Conservation (phyloP, 768 basidiomycete species). For the Boletus pseudo-olivaceus region DNA sequence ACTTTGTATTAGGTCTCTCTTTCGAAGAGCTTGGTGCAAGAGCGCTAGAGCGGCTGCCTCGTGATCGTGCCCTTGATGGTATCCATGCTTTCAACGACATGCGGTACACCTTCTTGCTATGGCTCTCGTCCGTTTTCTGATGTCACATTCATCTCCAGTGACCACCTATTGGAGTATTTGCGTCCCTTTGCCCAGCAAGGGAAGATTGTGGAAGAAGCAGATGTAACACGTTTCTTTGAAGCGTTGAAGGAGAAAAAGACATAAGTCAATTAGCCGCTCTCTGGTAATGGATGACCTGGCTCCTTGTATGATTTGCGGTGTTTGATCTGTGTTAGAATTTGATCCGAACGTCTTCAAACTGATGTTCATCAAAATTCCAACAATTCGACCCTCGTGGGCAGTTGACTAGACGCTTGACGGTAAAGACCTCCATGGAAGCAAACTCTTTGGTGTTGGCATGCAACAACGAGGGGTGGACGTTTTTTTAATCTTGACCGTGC, state of each 20-base stretch:
- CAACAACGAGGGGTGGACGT: no score
- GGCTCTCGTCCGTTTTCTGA: background rate
- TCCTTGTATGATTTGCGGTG: background rate
- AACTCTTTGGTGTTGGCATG: no score
- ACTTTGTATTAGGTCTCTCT: conserved; percentile 52
- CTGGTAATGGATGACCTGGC: background rate
- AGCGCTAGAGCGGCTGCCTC: conserved; percentile 67
- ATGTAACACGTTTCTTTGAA: conserved; percentile 69
- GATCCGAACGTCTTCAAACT: background rate
- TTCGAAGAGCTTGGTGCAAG: conserved; percentile 83
- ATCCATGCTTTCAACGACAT: conserved; percentile 82
- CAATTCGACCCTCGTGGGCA: background rate
- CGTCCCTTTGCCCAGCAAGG: conserved; percentile 78
- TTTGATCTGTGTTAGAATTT: background rate
- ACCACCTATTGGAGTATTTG: conserved; percentile 66
- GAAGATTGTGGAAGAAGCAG: conserved; percentile 67
- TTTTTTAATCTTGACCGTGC: no score
- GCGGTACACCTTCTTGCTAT: conserved; percentile 47
- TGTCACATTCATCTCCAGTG: conserved; percentile 38
- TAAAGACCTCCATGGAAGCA: no score
- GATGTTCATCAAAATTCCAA: background rate
- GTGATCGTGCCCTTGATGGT: conserved; percentile 79
- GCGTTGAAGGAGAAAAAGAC: conserved; percentile 36
- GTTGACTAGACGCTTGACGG: background rate
- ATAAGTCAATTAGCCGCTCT: background rate